Evolutionary conservation across 352 stramenopile genomes (phyloP), one percentile per base, ranked within the genome.

Genomic region (Phytophthora constricta): DNA sequence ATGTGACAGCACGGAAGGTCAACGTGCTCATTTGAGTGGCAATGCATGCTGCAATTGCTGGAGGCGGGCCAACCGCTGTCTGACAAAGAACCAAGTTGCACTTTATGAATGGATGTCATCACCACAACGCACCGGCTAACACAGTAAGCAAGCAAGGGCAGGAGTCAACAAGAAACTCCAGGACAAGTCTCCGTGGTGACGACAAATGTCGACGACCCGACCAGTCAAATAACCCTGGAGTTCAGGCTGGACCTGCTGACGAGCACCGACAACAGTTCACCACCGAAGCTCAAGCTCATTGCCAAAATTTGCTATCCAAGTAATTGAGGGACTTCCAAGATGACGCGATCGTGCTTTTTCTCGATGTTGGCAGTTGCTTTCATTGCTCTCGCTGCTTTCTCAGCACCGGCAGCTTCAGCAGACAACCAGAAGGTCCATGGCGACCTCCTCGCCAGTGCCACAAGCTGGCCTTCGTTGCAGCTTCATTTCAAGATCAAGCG

Each of bases 401-500:
- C 62, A 4, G 60, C 37, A 42, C 42, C 53, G 23, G 31, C 60
- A 13, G 45, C 26, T 33, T 62, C 34, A 3, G 41, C 13, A 8
- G 51, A 41, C 37, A 61, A 63, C 55, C 49, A 34, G 31, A 68
- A 62, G 23, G 58, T 72, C 16, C 68, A 76, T 13, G 52, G 46
- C 9, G 52, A 70, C 31, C 64, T 70, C 23, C 63, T 26, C 13
- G 58, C 68, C n/a, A 76, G 68, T 17, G 23, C 56, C 41, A 64
- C 53, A 41, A 63, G 70, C 27, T 77, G 72, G 57, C 76, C 74
- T 14, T 80, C 73, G 1, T 56, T 87, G 43, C 70, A 67, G 41
- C 62, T 87, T 10, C 75, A 76, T 26, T 75, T 85, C 52, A 80
- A 33, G 0, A 37, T 82, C 4, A 84, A 85, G 53, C 71, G 79